A percentile compares a stretch with the other conserved stretches of the same genome.
Conservation (phyloP, 2,329 filamentous ascomycete species). For the Truncatella angustata region DNA sequence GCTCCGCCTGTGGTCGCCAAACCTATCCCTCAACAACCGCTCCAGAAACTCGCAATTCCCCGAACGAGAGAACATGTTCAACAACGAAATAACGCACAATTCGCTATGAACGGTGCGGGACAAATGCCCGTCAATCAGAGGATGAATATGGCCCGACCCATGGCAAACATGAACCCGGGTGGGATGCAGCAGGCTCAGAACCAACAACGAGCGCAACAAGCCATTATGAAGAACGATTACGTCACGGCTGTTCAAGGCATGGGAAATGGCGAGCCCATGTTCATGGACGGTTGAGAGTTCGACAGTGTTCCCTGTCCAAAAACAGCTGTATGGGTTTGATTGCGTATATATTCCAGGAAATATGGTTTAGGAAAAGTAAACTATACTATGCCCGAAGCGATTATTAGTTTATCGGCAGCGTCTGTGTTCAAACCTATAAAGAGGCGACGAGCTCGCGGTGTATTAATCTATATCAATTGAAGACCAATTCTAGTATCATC, state of each 20-base stretch:
- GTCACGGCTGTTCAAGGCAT: slow-evolving; percentile 44
- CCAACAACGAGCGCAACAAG: slow-evolving; percentile 23
- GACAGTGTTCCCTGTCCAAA: neutral
- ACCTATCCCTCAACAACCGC: slow-evolving; percentile 28
- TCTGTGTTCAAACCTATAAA: neutral
- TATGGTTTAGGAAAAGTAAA: neutral
- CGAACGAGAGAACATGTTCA: slow-evolving; percentile 37
- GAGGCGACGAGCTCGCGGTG: neutral
- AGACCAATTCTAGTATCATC: too few relatives aligned
- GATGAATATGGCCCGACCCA: slow-evolving; percentile 41
- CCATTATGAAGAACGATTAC: slow-evolving; percentile 32
- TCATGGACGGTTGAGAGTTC: slow-evolving; percentile 39
- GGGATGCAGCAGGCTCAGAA: slow-evolving; percentile 30
- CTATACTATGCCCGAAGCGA: neutral
- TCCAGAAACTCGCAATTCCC: slow-evolving; percentile 42
- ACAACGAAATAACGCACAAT: slow-evolving; percentile 37
- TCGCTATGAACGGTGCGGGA: slow-evolving; percentile 41
- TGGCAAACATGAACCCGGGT: slow-evolving; percentile 42
- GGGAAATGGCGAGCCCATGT: slow-evolving; percentile 48
- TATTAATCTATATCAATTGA: neutral
- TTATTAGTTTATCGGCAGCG: neutral
- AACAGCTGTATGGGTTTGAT: neutral
- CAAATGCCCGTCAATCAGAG: slow-evolving; percentile 33
- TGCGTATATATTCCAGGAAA: neutral
- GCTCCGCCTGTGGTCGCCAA: slow-evolving; percentile 35